Evolutionary conservation across 2,329 filamentous ascomycete species (phyloP).

Genomic region (Ophiocordyceps unilateralis): DNA sequence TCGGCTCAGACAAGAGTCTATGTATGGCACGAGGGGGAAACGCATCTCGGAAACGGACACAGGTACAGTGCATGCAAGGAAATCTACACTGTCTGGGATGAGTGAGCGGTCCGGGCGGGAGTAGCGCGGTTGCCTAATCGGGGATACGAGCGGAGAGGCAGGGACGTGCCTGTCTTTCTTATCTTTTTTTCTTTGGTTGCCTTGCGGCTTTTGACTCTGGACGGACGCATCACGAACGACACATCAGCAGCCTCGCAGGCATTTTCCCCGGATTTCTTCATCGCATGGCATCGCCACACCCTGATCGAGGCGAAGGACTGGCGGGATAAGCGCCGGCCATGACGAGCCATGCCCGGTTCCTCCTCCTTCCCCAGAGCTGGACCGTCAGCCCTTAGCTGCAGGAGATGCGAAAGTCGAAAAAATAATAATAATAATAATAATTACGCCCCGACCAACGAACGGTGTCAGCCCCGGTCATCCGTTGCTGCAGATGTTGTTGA

Average conservation of each 20-base stretch:
- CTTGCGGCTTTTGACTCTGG: no score
- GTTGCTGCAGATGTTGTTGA: background rate
- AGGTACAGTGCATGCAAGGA: background rate
- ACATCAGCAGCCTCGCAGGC: background rate
- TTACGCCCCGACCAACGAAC: background rate
- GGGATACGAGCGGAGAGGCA: background rate
- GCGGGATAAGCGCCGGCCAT: constrained; percentile 1
- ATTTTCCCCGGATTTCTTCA: background rate
- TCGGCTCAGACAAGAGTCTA: no score
- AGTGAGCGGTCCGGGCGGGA: background rate
- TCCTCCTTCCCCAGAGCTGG: background rate
- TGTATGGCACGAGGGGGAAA: no score
- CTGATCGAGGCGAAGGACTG: background rate
- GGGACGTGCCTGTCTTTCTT: no score
- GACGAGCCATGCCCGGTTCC: background rate
- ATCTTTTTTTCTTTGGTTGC: no score
- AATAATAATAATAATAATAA: background rate
- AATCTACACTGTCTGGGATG: background rate
- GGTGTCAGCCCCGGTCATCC: background rate
- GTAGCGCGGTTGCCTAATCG: background rate
- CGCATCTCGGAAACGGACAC: no score
- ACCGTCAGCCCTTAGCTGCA: background rate
- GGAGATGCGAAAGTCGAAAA: background rate
- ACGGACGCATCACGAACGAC: no score
- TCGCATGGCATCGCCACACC: background rate